Percentiles rank a stretch among this genome's conserved stretches.
Conservation (phyloP, 2,329 filamentous ascomycete species). For the Diplodia seriata region DNA sequence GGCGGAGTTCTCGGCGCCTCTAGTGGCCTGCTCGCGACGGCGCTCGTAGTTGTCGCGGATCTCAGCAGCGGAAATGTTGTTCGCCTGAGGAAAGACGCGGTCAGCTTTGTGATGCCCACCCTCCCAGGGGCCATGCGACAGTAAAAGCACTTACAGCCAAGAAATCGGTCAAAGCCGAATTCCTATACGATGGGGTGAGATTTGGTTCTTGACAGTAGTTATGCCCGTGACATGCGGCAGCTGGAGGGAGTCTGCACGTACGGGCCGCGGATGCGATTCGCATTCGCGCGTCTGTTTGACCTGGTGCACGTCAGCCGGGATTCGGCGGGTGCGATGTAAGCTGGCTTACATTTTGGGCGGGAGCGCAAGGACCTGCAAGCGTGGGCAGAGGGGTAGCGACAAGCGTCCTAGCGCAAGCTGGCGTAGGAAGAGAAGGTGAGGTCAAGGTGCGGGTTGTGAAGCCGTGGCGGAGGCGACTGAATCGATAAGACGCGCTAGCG, state of each 20-base stretch:
- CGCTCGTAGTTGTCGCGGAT: constrained; percentile 66
- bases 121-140: background rate
- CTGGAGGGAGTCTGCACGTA: constrained; percentile 43
- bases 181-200: constrained; percentile 39
- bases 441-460: background rate
- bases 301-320: constrained; percentile 34
- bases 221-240: background rate
- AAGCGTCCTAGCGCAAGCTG: background rate
- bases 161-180: constrained; percentile 73
- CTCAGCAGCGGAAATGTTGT: constrained; percentile 74
- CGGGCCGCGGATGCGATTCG: constrained; percentile 63
- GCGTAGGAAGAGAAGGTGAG: background rate
- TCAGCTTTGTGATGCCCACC: background rate
- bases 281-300: constrained; percentile 39
- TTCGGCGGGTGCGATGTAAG: background rate
- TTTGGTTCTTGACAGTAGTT: background rate
- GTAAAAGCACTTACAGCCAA: constrained; percentile 59
- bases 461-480: constrained; percentile 17
- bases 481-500: constrained; percentile 27
- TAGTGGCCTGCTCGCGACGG: constrained; percentile 54
- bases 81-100: constrained; percentile 56
- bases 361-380: background rate
- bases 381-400: background rate
- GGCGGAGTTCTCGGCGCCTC: constrained; percentile 45
- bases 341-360: constrained; percentile 18